phyloP scores from a whole-genome alignment of 805 yeast species.

The Yamadazyma akitaensis region DNA sequence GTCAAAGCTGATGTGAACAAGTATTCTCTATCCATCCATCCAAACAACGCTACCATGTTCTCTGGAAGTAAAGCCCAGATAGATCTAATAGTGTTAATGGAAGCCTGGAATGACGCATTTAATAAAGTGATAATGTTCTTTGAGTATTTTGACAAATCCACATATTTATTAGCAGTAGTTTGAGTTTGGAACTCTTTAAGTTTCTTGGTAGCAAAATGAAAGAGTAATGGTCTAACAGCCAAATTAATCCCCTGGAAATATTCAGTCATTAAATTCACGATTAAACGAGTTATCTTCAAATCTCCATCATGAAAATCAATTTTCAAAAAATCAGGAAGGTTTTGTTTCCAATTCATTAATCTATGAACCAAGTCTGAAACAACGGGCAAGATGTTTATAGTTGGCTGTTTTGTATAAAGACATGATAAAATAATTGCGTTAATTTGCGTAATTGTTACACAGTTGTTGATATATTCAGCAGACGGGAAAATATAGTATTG shows the following conservation, averaged over 20 bases:
- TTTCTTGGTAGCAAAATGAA: constrained; percentile 71
- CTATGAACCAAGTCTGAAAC: constrained; percentile 67
- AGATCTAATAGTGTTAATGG: constrained; percentile 69
- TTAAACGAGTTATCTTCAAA: constrained; percentile 58
- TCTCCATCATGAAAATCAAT: constrained; percentile 58
- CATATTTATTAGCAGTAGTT: constrained; percentile 44
- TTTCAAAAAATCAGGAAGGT: constrained; percentile 59
- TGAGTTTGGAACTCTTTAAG: constrained; percentile 46
- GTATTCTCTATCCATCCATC: constrained; percentile 85
- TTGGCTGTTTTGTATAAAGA: constrained; percentile 72
- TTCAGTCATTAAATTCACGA: constrained; percentile 76
- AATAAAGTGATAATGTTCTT: constrained; percentile 62
- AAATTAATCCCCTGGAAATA: constrained; percentile 79
- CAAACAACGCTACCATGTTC: constrained; percentile 80
- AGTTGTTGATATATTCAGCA: constrained; percentile 70
- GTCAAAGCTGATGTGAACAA: constrained; percentile 76
- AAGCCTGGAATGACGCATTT: constrained; percentile 77
- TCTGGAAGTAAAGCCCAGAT: constrained; percentile 73
- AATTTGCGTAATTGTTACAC: constrained; percentile 75
- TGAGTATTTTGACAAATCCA: constrained; percentile 67
- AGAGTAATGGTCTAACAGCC: constrained; percentile 72
- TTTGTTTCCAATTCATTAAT: constrained; percentile 63
- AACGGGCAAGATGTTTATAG: constrained; percentile 69
- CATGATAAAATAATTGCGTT: constrained; percentile 70
- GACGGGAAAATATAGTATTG: constrained; percentile 74